Percentiles rank a stretch among this genome's conserved stretches.
Evolutionary conservation across 2,329 filamentous ascomycete species (phyloP).

Genomic region (Zopfia rhizophila): DNA sequence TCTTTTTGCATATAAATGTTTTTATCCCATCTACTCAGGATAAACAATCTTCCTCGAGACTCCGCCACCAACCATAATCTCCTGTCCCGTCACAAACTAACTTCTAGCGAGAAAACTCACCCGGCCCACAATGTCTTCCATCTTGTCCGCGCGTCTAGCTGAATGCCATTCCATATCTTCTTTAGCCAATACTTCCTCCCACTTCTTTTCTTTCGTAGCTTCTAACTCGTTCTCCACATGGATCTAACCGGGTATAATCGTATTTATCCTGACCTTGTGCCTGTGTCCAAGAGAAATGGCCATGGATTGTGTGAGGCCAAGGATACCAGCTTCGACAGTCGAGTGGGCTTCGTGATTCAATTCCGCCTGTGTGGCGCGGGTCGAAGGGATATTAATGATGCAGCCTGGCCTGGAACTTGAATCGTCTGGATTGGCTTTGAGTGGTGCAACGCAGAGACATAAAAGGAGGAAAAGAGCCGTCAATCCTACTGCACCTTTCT

Average conservation of each 20-base stretch:
- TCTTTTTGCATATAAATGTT: too few relatives aligned
- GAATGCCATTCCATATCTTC: slow-evolving; percentile 62
- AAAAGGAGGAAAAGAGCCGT: slow-evolving; percentile 47
- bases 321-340: slow-evolving; percentile 61
- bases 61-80: slow-evolving; percentile 60
- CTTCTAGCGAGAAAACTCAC: slow-evolving; percentile 54
- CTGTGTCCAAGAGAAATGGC: slow-evolving; percentile 57
- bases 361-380: slow-evolving; percentile 61
- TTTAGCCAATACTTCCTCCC: slow-evolving; percentile 59
- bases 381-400: slow-evolving; percentile 62
- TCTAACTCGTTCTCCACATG: slow-evolving; percentile 59
- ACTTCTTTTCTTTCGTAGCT: slow-evolving; percentile 53
- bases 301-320: slow-evolving; percentile 62
- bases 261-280: slow-evolving; percentile 59
- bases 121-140: slow-evolving; percentile 57
- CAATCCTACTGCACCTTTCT: slow-evolving; percentile 45
- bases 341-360: slow-evolving; percentile 62
- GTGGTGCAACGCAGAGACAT: slow-evolving; percentile 43
- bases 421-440: slow-evolving; percentile 29
- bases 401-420: slow-evolving; percentile 30
- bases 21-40: slow-evolving; percentile 32
- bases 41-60: slow-evolving; percentile 60
- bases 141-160: slow-evolving; percentile 61
- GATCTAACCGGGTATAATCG: slow-evolving; percentile 64
- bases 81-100: slow-evolving; percentile 57